Conservation (phyloP, 179 eudicot genomes). For the Drosera spatulata region DNA sequence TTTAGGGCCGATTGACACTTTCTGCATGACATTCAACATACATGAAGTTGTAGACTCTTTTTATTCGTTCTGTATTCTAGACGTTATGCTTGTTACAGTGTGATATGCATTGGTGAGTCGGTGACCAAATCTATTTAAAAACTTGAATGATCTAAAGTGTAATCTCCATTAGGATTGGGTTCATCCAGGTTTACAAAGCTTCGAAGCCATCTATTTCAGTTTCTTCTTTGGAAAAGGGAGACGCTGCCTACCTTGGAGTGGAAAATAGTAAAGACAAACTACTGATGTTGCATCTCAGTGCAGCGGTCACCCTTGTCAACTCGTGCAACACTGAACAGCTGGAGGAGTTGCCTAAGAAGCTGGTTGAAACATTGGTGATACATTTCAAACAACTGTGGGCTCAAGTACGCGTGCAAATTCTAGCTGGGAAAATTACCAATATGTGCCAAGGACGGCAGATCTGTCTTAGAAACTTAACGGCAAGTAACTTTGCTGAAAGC, state of each 20-base stretch:
- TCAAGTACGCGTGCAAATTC: conserved; percentile 25
- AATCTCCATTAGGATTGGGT: conserved; percentile 48
- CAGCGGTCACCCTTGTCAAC: conserved; percentile 47
- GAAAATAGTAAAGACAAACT: conserved; percentile 35
- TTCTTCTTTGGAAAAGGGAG: conserved; percentile 15
- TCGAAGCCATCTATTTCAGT: conserved; percentile 20
- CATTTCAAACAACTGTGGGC: conserved; percentile 43
- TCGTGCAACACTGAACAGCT: conserved; percentile 43
- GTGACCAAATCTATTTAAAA: not conserved
- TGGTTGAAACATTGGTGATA: conserved; percentile 15
- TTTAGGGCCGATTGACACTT: too few relatives aligned
- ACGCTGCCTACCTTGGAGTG: conserved; percentile 22
- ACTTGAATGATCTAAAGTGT: conserved; percentile 11
- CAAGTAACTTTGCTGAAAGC: conserved; percentile 45
- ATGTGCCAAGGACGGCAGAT: conserved; percentile 10
- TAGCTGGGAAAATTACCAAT: conserved; percentile 15
- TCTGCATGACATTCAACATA: too few relatives aligned
- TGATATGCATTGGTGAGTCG: not conserved
- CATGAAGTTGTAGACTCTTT: too few relatives aligned
- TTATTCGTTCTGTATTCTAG: not conserved
- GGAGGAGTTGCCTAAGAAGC: conserved; percentile 26
- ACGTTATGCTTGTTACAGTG: not conserved
- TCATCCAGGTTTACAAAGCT: conserved; percentile 47
- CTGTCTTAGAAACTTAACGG: conserved; percentile 32
- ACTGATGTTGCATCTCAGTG: conserved; percentile 33